Evolutionary conservation across 176 grass and related monocot species (phyloP).

Genomic region (Canna indica): DNA sequence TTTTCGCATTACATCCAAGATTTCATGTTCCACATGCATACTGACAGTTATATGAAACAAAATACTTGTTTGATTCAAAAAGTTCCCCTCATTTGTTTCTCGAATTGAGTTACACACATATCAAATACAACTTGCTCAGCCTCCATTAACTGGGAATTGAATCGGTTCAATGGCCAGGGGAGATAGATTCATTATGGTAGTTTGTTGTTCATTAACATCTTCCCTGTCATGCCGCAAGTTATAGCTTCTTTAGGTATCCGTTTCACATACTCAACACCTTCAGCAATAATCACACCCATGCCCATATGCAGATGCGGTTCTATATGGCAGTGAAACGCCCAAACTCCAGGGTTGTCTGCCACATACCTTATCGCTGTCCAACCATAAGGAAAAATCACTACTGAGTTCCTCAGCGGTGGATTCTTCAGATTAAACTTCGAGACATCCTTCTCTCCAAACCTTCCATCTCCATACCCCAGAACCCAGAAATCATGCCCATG

Average conservation of each 20-base stretch:
- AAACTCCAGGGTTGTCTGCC: conserved; percentile 60
- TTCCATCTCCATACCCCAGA: conserved; percentile 57
- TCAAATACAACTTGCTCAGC: not conserved
- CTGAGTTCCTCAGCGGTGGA: conserved; percentile 76
- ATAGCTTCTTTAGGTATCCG: conserved; percentile 46
- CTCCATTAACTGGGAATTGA: not conserved
- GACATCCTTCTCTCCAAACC: conserved; percentile 18
- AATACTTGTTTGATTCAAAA: not conserved
- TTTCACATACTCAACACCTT: conserved; percentile 32
- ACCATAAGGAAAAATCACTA: conserved; percentile 54
- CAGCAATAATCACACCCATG: conserved; percentile 61
- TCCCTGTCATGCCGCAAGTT: conserved; percentile 34
- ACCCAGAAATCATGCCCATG: conserved; percentile 91
- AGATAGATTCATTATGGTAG: not conserved
- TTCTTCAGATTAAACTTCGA: conserved; percentile 33
- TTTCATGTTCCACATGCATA: no score
- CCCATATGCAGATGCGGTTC: conserved; percentile 81
- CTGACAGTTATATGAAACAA: not conserved
- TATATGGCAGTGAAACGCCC: conserved; percentile 91
- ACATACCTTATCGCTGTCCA: conserved; percentile 56
- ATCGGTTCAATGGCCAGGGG: not conserved
- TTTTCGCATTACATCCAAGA: no score
- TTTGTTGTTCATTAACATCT: conserved; percentile 16
- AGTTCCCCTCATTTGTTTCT: not conserved
- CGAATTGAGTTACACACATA: not conserved